phyloP scores from a whole-genome alignment of 106 monocot species.

The Acorus gramineus region DNA sequence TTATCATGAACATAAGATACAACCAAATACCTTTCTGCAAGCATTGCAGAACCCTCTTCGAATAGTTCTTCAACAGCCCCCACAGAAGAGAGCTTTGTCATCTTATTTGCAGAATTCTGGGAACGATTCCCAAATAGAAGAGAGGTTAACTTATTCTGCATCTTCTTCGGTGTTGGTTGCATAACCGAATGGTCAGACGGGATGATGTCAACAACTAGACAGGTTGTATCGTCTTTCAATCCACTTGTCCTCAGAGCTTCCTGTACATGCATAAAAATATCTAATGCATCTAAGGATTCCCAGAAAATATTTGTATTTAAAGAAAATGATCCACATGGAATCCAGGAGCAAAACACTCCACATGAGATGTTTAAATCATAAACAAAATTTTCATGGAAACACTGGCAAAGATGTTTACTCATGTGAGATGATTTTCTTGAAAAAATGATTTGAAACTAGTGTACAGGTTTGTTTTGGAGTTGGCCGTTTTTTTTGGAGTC shows the following conservation, averaged over 20 bases:
- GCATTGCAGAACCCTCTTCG: slow-evolving; percentile 92
- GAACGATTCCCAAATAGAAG: slow-evolving; percentile 51
- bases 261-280: slow-evolving; percentile 13
- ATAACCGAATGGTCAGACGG: slow-evolving; percentile 40
- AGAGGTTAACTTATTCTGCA: slow-evolving; percentile 65
- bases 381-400: too few relatives aligned
- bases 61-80: slow-evolving; percentile 82
- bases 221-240: slow-evolving; percentile 96
- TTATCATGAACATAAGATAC: neutral
- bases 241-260: slow-evolving; percentile 89
- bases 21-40: slow-evolving; percentile 63
- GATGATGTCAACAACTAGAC: slow-evolving; percentile 81
- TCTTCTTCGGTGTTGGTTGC: slow-evolving; percentile 38
- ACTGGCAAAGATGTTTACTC: too few relatives aligned
- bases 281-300: too few relatives aligned
- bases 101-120: slow-evolving; percentile 32
- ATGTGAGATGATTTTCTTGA: too few relatives aligned
- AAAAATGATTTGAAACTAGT: too few relatives aligned
- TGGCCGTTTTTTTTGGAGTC: too few relatives aligned
- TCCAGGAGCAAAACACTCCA: too few relatives aligned
- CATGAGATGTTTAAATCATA: too few relatives aligned
- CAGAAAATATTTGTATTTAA: too few relatives aligned
- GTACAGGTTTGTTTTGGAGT: too few relatives aligned
- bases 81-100: slow-evolving; percentile 33
- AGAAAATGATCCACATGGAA: too few relatives aligned